Evolutionary conservation across 2,329 filamentous ascomycete genomes (phyloP), one percentile per base, ranked within the genome.

Genomic region (Atkinsonella hypoxylon): DNA sequence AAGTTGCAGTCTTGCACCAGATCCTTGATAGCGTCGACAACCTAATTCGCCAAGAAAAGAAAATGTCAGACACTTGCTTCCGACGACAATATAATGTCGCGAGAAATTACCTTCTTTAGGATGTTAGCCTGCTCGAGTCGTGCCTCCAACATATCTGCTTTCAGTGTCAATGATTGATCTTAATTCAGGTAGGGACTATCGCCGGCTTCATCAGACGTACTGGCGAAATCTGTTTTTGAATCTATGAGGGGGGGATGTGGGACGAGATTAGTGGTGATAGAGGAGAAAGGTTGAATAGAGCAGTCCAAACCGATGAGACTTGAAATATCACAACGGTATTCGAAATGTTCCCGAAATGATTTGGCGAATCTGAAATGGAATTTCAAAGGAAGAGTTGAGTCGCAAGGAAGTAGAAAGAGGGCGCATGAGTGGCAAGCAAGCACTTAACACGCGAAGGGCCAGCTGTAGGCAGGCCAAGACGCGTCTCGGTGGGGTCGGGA

Each of bases 1-100:
- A 98, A 98, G 75, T 98, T 98, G 83, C 93, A 98, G 75, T 98
- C 93, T 72, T 97, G 93, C 49, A 98, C 93, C 48, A 98, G 83
- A 64, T 98, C 93, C 74, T 96, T 97, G 83, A 98, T 96, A 62
- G 94, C 89, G 68, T 98, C 94, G 64, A 98, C 90, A 56, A 97
- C 88, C 89, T 95, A 59, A 46, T 18, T 36, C 10, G 3, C 4
- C 3, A 12, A 15, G 10, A 12, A 11, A 36, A 15, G 3, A 2
- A 8, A 4, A 3, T 6, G 10, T 4, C 10, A 36, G 9, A 36
- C 3, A 8, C 32, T 3, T 15, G 32, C 3, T 36, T 26, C 22
- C 22, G 22, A 26, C 22, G 22, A 26, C 22, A 26, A 26, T 4
- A 26, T 8, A 11, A 32, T n/a, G 8, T 15, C 30, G 20, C 17